Base-by-base conservation (phyloP, 2,329 filamentous ascomycete genomes). In the Rhytidhysteron rufulum region DNA sequence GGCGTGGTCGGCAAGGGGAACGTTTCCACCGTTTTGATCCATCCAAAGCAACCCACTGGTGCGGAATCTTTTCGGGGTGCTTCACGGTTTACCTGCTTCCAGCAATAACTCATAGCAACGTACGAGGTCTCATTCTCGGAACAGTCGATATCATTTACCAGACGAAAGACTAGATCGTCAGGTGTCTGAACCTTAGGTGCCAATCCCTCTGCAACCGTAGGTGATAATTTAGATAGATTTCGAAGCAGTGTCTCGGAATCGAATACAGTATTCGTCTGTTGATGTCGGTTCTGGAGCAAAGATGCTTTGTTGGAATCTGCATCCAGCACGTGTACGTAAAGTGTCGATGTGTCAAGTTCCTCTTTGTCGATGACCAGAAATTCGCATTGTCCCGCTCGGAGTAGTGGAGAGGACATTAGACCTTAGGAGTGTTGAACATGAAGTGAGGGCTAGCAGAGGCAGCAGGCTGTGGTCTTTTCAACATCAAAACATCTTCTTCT, bases 101-200 rank as follows among this genome's bases (percentile, higher is more conserved):
- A 63, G 41, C 67, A 63, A 45, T 72, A 72, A 51, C 68, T 71
- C 34, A 72, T 45, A 3, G 69, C 67, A 29, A 71, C 65, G 44
- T 66, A 71, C 4, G 65, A 60, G n/a, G 47, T 34, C 34, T 65
- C 63, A 24, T 66, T 60, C 30, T 52, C 55, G 5, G 45, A 49
- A 9, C 49, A 54, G 5, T 57, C 49, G 21, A 61, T 42, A 19
- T 66, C 60, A 37, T 58, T 59, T 43, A 71, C 65, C 17, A 71
- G 54, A 27, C 66, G 54, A 44, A 71, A 68, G 10, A 44, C 32
- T n/a, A 58, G 49, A n/a, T 43, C 45, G n/a, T 44, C 44, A 18
- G 48, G 38, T 6, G 43, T 43, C 24, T 49, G 38, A 25, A 42
- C 27, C 34, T 58, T 63, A 17, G 55, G 48, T 6, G 57, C 20